A percentile compares a stretch with the other conserved stretches of the same genome.
Conservation (phyloP, 139 green algal species). For the Picochlorum sp. region DNA sequence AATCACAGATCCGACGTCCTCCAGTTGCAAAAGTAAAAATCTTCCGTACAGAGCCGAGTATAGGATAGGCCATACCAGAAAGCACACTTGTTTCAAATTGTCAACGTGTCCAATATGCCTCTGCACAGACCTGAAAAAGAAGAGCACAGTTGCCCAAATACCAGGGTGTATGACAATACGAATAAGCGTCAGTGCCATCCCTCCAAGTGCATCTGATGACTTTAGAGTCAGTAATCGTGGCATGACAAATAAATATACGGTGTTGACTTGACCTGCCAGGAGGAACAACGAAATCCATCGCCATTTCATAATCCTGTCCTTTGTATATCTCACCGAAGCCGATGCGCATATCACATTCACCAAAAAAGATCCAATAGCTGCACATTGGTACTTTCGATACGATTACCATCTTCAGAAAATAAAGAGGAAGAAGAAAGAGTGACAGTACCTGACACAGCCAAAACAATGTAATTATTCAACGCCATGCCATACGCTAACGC, state of each 20-base stretch:
- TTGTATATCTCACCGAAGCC: constrained; percentile 4
- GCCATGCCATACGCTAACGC: constrained; percentile 5
- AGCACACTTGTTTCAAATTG: constrained; percentile 16
- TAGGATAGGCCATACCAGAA: constrained; percentile 24
- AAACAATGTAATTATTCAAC: constrained; percentile 7
- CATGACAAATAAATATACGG: constrained; percentile 18
- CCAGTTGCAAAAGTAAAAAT: constrained; percentile 41
- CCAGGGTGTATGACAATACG: constrained; percentile 33
- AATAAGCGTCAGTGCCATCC: constrained; percentile 21
- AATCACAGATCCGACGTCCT: constrained; percentile 15
- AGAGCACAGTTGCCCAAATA: constrained; percentile 21
- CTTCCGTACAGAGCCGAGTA: constrained; percentile 35
- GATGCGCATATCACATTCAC: background rate
- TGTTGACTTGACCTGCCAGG: constrained; percentile 4
- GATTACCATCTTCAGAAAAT: background rate
- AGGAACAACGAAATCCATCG: constrained; percentile 14
- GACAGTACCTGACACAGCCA: background rate
- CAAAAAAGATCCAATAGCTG: background rate
- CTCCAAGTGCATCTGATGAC: constrained; percentile 10
- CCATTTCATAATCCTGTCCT: constrained; percentile 16
- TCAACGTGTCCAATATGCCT: constrained; percentile 19
- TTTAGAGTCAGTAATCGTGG: constrained; percentile 16
- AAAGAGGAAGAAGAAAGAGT: background rate
- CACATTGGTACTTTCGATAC: background rate
- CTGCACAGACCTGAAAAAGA: constrained; percentile 21